Evolutionary conservation across 2,329 filamentous ascomycete species (phyloP).

Genomic region (Chalara sp.): DNA sequence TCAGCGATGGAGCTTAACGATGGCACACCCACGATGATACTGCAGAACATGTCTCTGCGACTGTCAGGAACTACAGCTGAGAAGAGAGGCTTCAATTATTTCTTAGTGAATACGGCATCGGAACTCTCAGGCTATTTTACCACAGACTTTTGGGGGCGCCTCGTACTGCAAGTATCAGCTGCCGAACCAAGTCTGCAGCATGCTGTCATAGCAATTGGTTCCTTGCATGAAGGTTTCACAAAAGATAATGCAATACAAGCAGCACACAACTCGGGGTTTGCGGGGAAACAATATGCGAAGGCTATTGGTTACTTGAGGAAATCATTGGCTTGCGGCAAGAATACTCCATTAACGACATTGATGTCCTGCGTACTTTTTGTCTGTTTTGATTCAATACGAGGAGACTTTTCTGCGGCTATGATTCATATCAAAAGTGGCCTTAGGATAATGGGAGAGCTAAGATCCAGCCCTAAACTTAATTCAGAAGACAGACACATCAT

Average conservation of each 20-base stretch:
- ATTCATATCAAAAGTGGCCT: constrained; percentile 16
- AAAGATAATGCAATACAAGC: constrained; percentile 1
- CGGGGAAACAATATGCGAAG: constrained; percentile 15
- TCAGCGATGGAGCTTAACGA: neutral
- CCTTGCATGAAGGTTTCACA: constrained; percentile 13
- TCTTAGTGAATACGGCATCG: constrained; percentile 13
- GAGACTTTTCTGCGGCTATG: constrained; percentile 11
- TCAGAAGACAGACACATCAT: constrained; percentile 8
- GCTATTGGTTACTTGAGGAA: constrained; percentile 10
- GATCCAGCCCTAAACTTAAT: neutral
- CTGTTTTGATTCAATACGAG: constrained; percentile 16
- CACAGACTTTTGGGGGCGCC: constrained; percentile 12
- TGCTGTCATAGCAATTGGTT: constrained; percentile 13
- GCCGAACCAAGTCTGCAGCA: constrained; percentile 12
- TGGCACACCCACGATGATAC: constrained; percentile 3
- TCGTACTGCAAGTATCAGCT: constrained; percentile 9
- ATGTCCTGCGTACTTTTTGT: constrained; percentile 20
- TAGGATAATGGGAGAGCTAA: constrained; percentile 11
- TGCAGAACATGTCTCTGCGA: constrained; percentile 11
- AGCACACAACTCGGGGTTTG: constrained; percentile 8
- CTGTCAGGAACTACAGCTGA: constrained; percentile 15
- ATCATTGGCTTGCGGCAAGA: constrained; percentile 8
- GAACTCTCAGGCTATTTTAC: constrained; percentile 18
- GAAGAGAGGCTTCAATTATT: constrained; percentile 18
- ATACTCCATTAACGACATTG: constrained; percentile 11